phyloP scores from a whole-genome alignment of 78 protist genomes.

The Dictyostelium intermedium region DNA sequence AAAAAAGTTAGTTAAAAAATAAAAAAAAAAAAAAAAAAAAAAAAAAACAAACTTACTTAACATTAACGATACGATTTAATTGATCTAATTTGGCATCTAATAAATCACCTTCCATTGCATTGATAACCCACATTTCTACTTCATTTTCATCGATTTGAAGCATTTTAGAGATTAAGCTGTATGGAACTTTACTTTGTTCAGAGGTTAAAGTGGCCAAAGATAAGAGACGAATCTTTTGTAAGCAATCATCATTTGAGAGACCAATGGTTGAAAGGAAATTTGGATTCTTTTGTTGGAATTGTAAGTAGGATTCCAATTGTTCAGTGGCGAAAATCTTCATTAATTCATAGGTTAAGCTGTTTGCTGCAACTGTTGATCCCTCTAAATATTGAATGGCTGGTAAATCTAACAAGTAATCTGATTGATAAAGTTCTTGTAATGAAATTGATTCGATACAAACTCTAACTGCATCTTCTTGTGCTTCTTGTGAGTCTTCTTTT shows the following conservation, averaged over 20 bases:
- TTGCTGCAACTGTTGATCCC: neutral
- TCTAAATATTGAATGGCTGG: constrained; percentile 50
- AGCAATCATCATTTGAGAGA: constrained; percentile 12
- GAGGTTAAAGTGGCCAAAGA: constrained; percentile 65
- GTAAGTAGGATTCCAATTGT: constrained; percentile 34
- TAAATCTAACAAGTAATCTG: constrained; percentile 68
- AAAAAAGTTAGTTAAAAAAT: neutral
- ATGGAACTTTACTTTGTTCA: constrained; percentile 56
- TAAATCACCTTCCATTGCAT: constrained; percentile 73
- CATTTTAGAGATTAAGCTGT: constrained; percentile 39
- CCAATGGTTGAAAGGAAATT: constrained; percentile 30
- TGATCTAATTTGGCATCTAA: constrained; percentile 79
- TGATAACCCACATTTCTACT: constrained; percentile 75
- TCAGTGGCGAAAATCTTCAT: constrained; percentile 80
- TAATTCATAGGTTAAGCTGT: constrained; percentile 32
- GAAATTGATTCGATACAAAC: constrained; percentile 71
- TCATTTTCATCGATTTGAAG: constrained; percentile 68
- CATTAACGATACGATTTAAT: constrained; percentile 71
- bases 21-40: neutral
- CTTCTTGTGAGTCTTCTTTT: constrained; percentile 66
- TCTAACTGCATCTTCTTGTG: constrained; percentile 69
- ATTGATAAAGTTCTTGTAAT: constrained; percentile 66
- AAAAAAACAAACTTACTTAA: constrained; percentile 12
- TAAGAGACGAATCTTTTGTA: constrained; percentile 71
- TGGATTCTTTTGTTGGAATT: constrained; percentile 59